These are phyloP conservation scores for Boletus rubescentipes DNA, from an alignment of 768 basidiomycete species.

Conservation along the genomic window DNA sequence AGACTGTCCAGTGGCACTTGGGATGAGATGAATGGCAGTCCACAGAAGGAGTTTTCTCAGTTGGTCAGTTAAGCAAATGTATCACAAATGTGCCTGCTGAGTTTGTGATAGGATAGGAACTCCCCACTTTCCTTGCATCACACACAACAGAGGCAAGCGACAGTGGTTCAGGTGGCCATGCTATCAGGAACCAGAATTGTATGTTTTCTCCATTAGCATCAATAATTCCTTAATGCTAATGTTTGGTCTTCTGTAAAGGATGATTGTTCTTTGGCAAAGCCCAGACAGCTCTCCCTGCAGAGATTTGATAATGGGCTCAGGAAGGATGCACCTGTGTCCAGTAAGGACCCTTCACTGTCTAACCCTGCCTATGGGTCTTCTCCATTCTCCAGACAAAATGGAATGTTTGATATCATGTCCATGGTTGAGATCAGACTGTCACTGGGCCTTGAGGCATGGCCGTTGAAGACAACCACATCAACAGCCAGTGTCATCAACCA, in stretches of 20 bases:
- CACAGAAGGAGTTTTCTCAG: conserved; percentile 49
- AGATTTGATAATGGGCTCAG: conserved; percentile 47
- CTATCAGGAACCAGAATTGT: conserved; percentile 44
- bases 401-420: conserved; percentile 39
- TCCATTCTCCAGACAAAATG: conserved; percentile 31
- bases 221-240: conserved; percentile 18
- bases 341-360: conserved; percentile 51
- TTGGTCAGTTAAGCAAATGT: conserved; percentile 39
- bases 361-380: conserved; percentile 34
- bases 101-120: conserved; percentile 39
- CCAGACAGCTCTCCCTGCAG: conserved; percentile 53
- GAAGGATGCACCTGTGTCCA: conserved; percentile 39
- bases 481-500: conserved; percentile 40
- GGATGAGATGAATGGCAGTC: conserved; percentile 54
- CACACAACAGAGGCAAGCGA: conserved; percentile 46
- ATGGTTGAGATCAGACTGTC: conserved; percentile 54
- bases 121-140: conserved; percentile 44
- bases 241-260: conserved; percentile 36
- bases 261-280: conserved; percentile 46
- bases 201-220: conserved; percentile 16
- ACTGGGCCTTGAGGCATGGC: conserved; percentile 58
- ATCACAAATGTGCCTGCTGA: conserved; percentile 9
- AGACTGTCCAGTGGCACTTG: conserved; percentile 55
- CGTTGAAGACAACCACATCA: conserved; percentile 52
- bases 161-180: conserved; percentile 36